A percentile compares a stretch with the other conserved stretches of the same genome.
Evolutionary conservation across 768 basidiomycete genomes (phyloP).

Genomic region (Sporobolomyces phaffii): DNA sequence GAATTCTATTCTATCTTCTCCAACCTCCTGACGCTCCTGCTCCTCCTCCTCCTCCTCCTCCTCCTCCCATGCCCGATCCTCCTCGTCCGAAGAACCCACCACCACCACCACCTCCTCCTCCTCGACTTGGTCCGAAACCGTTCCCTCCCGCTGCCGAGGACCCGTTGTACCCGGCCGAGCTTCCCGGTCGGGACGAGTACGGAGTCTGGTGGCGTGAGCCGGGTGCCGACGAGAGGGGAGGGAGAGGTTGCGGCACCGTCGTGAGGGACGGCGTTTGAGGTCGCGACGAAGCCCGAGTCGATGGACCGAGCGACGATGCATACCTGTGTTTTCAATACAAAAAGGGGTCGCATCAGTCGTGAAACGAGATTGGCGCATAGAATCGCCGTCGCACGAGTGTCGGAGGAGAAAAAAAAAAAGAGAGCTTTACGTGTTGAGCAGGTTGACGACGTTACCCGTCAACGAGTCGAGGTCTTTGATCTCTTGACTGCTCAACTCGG

Average conservation of each 20-base stretch:
- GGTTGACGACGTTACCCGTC: slow-evolving; percentile 32
- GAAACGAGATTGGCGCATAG: neutral
- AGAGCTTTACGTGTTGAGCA: slow-evolving; percentile 31
- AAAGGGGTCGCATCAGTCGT: too few relatives aligned
- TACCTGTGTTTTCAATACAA: too few relatives aligned
- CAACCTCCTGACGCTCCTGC: too few relatives aligned
- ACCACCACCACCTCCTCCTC: slow-evolving; percentile 4
- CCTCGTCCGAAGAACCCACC: too few relatives aligned
- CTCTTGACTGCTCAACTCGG: slow-evolving; percentile 30
- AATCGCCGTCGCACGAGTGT: too few relatives aligned
- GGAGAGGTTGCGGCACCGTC: neutral
- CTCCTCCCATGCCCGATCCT: too few relatives aligned
- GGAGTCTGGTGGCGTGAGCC: slow-evolving; percentile 8
- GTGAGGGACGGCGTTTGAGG: slow-evolving; percentile 17
- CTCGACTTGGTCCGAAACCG: neutral
- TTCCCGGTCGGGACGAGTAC: neutral
- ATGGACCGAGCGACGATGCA: slow-evolving; percentile 16
- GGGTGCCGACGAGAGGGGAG: neutral
- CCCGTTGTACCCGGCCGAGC: neutral
- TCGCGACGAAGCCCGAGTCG: neutral
- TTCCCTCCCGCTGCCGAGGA: neutral
- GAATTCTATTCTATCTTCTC: too few relatives aligned
- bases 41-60: too few relatives aligned
- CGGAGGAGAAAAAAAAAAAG: neutral
- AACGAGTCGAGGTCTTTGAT: slow-evolving; percentile 36